Evolutionary conservation across 2,329 filamentous ascomycete species (phyloP), one percentile per base, ranked within the genome.

Genomic region (Daldinia sp.): DNA sequence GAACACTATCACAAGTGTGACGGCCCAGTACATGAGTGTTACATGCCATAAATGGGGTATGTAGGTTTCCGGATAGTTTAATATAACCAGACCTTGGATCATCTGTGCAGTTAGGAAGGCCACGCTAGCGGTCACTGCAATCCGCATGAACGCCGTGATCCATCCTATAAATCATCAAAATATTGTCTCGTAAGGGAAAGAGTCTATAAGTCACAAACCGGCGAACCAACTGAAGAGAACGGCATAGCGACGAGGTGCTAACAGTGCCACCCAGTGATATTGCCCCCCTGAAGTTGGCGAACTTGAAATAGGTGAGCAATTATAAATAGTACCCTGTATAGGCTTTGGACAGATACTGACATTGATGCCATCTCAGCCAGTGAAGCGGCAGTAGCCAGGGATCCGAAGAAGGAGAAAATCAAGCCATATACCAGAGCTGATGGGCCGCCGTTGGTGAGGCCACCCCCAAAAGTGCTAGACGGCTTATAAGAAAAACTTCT

Each of bases 211-310:
- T 10, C 9, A 81, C 83, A 85, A 50, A 81, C 83, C 86, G 44
- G 83, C 82, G 4, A 85, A 77, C 73, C 89, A 89, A 69, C 85
- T 88, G 5, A 89, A 78, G 56, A 86, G 30, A 83, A 84, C 86
- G 69, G 87, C 83, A 33, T 80, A 81, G 18, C 78, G 78, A 1
- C 76, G 77, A 0, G 86, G 83, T 2, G 83, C 84, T 61, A 88
- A 82, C 70, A 86, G 83, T 0, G 83, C 86, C 0, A 88, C 85
- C 86, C 87, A 89, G 73, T 88, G 86, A 69, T 89, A 89, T 76
- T 90, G 86, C 7, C 87, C 87, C 51, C 86, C 87, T 0, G 85
- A 63, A 72, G 88, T 73, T 73, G 87, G 71, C 67, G 85, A 81
- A 79, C 81, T 70, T 9, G 1, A 42, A 50, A 26, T 30, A 63